Evolutionary conservation across 1,284 basidiomycete genomes (phyloP).

Genomic region (Athelia psychrophila): DNA sequence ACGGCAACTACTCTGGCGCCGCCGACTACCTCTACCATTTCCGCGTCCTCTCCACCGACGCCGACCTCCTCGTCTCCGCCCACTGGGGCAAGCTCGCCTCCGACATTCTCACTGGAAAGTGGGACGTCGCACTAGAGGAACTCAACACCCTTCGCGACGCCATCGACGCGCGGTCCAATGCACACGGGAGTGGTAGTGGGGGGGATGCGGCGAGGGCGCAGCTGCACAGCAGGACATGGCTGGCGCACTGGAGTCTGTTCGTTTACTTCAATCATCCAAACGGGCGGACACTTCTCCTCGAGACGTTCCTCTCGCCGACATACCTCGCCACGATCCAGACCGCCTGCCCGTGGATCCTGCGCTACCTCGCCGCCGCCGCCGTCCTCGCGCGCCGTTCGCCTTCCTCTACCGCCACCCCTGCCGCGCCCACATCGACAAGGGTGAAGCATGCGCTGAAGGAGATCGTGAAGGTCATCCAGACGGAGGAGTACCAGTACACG

Average conservation of each 20-base stretch:
- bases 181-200: slow-evolving; percentile 47
- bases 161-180: slow-evolving; percentile 76
- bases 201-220: slow-evolving; percentile 71
- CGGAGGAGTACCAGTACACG: slow-evolving; percentile 92
- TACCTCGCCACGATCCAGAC: slow-evolving; percentile 99
- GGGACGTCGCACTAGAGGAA: slow-evolving; percentile 92
- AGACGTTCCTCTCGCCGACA: slow-evolving; percentile 93
- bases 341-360: slow-evolving; percentile 90
- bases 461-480: slow-evolving; percentile 87
- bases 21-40: slow-evolving; percentile 99
- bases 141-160: slow-evolving; percentile 91
- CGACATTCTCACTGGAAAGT: slow-evolving; percentile 93
- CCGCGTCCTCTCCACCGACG: slow-evolving; percentile 93
- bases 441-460: slow-evolving; percentile 86
- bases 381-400: slow-evolving; percentile 81
- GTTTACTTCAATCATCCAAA: slow-evolving; percentile 97
- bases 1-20: slow-evolving; percentile 94
- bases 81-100: slow-evolving; percentile 99
- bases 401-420: slow-evolving; percentile 42
- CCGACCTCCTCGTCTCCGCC: slow-evolving; percentile 89
- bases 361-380: slow-evolving; percentile 92
- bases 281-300: slow-evolving; percentile 90
- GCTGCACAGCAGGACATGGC: slow-evolving; percentile 95
- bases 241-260: slow-evolving; percentile 97
- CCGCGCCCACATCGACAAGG: slow-evolving; percentile 57